A percentile compares a stretch with the other conserved stretches of the same genome.
Conservation (phyloP, 2,329 filamentous ascomycete species). For the Neoarthrinium moseri region DNA sequence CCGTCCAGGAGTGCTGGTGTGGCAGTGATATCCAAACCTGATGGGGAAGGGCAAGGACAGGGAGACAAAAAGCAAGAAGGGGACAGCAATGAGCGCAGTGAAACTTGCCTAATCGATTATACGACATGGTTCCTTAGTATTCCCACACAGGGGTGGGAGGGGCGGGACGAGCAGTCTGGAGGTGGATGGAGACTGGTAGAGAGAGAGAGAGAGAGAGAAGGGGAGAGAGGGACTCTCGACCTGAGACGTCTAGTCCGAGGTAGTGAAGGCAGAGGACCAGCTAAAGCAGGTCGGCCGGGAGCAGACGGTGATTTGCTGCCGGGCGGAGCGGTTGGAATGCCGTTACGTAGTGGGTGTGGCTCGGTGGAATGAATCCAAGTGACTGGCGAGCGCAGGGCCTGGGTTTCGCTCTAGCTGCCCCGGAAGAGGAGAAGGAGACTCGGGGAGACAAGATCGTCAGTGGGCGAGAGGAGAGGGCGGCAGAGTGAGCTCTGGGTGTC, state of each 20-base stretch:
- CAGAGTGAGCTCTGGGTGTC: no score
- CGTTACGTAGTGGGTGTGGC: neutral
- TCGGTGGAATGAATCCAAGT: neutral
- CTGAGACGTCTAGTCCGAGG: neutral
- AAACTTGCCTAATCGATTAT: constrained; percentile 67
- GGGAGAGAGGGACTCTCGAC: neutral
- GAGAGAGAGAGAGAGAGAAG: neutral
- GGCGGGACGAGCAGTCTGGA: neutral
- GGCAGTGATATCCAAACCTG: constrained; percentile 11
- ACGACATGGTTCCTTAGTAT: constrained; percentile 55
- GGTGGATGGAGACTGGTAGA: neutral
- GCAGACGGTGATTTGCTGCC: no score
- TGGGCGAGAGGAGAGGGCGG: no score
- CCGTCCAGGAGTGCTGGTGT: neutral
- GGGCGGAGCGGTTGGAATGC: neutral
- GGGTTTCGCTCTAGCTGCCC: neutral
- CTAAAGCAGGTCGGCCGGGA: no score
- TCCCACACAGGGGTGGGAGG: constrained; percentile 1
- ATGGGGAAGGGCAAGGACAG: no score
- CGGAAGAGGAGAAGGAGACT: neutral
- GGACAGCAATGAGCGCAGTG: constrained; percentile 18
- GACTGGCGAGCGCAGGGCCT: neutral
- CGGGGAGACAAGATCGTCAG: no score
- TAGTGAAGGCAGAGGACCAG: neutral
- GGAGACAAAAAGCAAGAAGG: constrained; percentile 16